phyloP scores from a whole-genome alignment of 805 yeast genomes.

The Pichia eremophila region DNA sequence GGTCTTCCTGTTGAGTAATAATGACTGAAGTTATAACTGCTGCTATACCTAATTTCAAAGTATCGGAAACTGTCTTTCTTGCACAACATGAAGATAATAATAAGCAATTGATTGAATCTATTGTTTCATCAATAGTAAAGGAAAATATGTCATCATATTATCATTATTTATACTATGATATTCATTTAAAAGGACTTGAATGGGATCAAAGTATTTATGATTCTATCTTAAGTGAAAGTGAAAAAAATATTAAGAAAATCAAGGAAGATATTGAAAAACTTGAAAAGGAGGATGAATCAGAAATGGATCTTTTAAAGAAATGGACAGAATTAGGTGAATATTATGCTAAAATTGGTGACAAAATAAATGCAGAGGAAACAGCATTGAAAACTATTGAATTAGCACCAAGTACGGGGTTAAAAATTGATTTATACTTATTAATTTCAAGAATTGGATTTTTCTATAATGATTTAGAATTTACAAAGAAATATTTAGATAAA shows the following conservation, averaged over 20 bases:
- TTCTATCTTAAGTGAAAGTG: slow-evolving; percentile 43
- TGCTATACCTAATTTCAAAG: slow-evolving; percentile 66
- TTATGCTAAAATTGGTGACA: slow-evolving; percentile 79
- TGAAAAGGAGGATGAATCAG: slow-evolving; percentile 74
- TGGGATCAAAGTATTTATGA: slow-evolving; percentile 57
- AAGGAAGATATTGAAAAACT: slow-evolving; percentile 44
- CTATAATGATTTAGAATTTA: slow-evolving; percentile 64
- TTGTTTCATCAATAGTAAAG: slow-evolving; percentile 45
- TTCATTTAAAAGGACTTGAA: slow-evolving; percentile 29
- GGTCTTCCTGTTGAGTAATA: too few relatives aligned
- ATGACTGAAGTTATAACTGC: slow-evolving; percentile 7
- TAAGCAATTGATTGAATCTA: slow-evolving; percentile 31
- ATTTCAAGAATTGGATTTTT: slow-evolving; percentile 85
- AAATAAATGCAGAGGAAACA: slow-evolving; percentile 54
- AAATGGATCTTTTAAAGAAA: slow-evolving; percentile 65
- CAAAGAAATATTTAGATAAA: slow-evolving; percentile 64
- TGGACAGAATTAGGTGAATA: slow-evolving; percentile 81
- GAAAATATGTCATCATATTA: slow-evolving; percentile 79
- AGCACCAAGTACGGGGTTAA: slow-evolving; percentile 80
- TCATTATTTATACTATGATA: slow-evolving; percentile 48
- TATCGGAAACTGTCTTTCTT: slow-evolving; percentile 73
- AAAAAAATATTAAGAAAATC: slow-evolving; percentile 42
- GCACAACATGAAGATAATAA: slow-evolving; percentile 27
- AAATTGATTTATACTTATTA: slow-evolving; percentile 78
- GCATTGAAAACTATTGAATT: slow-evolving; percentile 65